phyloP scores from a whole-genome alignment of 1,284 basidiomycete species.

The Golubevia sp. region DNA sequence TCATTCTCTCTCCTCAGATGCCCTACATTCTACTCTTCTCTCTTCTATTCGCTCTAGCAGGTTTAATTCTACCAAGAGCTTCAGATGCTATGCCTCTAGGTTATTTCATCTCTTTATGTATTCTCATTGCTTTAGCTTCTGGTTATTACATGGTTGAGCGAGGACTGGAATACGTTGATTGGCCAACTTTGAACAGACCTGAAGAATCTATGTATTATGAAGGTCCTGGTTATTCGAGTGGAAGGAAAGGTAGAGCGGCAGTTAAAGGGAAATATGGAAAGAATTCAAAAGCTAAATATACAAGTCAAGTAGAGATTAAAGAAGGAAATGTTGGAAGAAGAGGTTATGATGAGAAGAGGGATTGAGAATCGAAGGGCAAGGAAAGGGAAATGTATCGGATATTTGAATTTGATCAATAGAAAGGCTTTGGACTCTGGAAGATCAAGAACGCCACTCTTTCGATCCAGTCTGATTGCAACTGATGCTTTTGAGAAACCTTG shows the following conservation, averaged over 20 bases:
- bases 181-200: constrained; percentile 53
- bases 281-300: constrained; percentile 3
- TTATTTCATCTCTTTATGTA: constrained; percentile 34
- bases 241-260: constrained; percentile 28
- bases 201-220: constrained; percentile 49
- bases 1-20: constrained; percentile 67
- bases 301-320: not conserved
- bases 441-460: too few species aligned
- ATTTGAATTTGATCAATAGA: too few species aligned
- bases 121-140: constrained; percentile 21
- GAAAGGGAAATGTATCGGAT: too few species aligned
- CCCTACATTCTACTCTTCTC: constrained; percentile 82
- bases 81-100: constrained; percentile 8
- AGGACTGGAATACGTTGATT: constrained; percentile 54
- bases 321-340: not conserved
- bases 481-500: too few species aligned
- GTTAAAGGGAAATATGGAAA: constrained; percentile 6
- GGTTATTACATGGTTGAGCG: constrained; percentile 42
- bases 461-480: too few species aligned
- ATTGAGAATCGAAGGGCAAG: too few species aligned
- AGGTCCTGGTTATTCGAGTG: constrained; percentile 51
- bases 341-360: not conserved
- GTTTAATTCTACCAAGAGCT: constrained; percentile 27
- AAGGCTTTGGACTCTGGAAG: too few species aligned
- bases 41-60: constrained; percentile 70